A percentile compares a stretch with the other conserved stretches of the same genome.
These are phyloP conservation scores for Adansonia madagascariensis DNA, from an alignment of 441 rosid species.

Conservation along the genomic window DNA sequence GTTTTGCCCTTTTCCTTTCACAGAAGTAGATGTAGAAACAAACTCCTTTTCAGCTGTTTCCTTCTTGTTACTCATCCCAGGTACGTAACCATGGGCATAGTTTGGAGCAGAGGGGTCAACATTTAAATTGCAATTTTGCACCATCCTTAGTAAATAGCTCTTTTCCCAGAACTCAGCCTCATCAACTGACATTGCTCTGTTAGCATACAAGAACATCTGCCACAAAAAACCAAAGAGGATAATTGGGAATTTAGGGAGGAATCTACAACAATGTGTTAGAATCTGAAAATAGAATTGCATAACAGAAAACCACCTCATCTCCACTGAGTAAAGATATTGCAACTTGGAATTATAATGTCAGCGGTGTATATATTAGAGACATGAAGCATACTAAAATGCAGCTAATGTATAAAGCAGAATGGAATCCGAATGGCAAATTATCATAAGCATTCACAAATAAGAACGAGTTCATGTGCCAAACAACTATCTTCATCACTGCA, in stretches of 20 bases:
- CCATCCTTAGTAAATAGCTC: conserved; percentile 67
- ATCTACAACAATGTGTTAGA: background rate
- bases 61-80: conserved; percentile 44
- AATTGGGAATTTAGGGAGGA: background rate
- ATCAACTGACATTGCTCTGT: conserved; percentile 60
- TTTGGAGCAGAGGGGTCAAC: conserved; percentile 33
- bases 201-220: conserved; percentile 86
- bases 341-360: background rate
- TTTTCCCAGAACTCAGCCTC: conserved; percentile 96
- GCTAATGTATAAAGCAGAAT: background rate
- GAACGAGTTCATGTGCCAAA: conserved; percentile 5
- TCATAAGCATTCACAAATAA: conserved; percentile 7
- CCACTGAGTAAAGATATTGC: conserved; percentile 6
- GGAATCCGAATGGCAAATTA: conserved; percentile 5
- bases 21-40: conserved; percentile 39
- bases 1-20: conserved; percentile 58
- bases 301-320: background rate
- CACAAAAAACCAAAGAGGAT: conserved; percentile 22
- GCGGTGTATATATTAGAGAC: background rate
- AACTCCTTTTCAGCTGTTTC: conserved; percentile 49
- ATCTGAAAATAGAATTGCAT: background rate
- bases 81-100: conserved; percentile 29
- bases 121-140: conserved; percentile 42
- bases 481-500: conserved; percentile 25
- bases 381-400: background rate